phyloP scores from a whole-genome alignment of 768 basidiomycete genomes.

The Lentinula aciculospora region DNA sequence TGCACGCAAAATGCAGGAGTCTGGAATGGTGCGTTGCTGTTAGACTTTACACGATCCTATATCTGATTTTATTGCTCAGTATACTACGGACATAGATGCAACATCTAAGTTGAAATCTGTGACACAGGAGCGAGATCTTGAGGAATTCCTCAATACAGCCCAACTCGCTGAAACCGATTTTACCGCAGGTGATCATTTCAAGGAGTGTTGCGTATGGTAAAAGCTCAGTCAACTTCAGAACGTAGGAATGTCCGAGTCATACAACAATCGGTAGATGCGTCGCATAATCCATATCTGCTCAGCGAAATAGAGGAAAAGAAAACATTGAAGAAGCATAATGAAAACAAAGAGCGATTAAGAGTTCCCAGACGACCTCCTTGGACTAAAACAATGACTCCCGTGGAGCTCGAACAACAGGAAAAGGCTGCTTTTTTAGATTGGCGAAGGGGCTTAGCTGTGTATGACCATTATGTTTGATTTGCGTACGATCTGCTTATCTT shows the following conservation, averaged over 20 bases:
- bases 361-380: conserved; percentile 90
- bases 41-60: neutral
- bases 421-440: conserved; percentile 89
- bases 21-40: conserved; percentile 53
- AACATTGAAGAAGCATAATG: conserved; percentile 65
- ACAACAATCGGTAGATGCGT: conserved; percentile 42
- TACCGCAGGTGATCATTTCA: conserved; percentile 64
- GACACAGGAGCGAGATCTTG: conserved; percentile 92
- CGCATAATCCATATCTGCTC: conserved; percentile 84
- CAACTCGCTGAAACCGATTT: conserved; percentile 94
- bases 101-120: conserved; percentile 77
- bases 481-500: neutral
- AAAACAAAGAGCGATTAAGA: conserved; percentile 67
- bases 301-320: conserved; percentile 76
- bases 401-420: conserved; percentile 84
- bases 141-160: conserved; percentile 94
- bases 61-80: conserved; percentile 35
- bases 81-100: conserved; percentile 67
- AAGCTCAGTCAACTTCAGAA: conserved; percentile 36
- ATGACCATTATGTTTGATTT: conserved; percentile 25
- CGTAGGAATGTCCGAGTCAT: conserved; percentile 78
- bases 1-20: conserved; percentile 52
- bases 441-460: conserved; percentile 90
- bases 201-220: neutral
- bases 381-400: conserved; percentile 74